Percentiles rank a stretch among this genome's conserved stretches.
Conservation (phyloP, 768 basidiomycete genomes). For the Mycena metata region DNA sequence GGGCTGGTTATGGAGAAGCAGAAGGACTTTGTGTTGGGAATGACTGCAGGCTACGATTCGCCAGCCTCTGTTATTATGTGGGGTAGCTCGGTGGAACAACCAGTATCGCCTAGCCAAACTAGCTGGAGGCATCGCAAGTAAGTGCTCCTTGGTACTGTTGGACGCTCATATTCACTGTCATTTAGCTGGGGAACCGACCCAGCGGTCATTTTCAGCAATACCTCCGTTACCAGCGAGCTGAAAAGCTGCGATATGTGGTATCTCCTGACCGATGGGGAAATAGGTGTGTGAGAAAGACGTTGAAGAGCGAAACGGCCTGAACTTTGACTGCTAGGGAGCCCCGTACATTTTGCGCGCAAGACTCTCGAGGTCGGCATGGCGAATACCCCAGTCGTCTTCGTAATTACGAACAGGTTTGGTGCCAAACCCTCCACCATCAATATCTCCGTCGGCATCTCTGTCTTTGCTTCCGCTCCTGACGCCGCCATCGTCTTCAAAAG, state of each 20-base stretch:
- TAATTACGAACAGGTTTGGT: constrained; percentile 28
- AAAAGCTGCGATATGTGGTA: constrained; percentile 38
- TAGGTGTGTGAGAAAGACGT: not conserved
- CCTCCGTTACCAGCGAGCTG: constrained; percentile 21
- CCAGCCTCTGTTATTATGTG: constrained; percentile 34
- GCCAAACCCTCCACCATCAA: constrained; percentile 13
- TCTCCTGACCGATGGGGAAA: constrained; percentile 33
- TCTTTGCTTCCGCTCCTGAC: constrained; percentile 36
- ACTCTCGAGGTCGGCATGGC: constrained; percentile 38
- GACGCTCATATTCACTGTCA: not conserved
- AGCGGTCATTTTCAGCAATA: constrained; percentile 24
- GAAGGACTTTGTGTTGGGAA: constrained; percentile 32
- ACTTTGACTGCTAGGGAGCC: constrained; percentile 2
- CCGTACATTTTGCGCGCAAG: constrained; percentile 29
- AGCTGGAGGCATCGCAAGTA: constrained; percentile 32
- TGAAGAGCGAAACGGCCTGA: too few species aligned
- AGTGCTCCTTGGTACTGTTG: not conserved
- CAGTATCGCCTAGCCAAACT: constrained; percentile 1
- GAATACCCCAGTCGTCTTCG: constrained; percentile 36
- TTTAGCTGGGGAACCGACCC: constrained; percentile 35
- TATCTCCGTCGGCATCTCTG: constrained; percentile 35
- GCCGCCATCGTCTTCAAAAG: constrained; percentile 35
- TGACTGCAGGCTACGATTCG: constrained; percentile 15
- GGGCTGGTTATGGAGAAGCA: constrained; percentile 29
- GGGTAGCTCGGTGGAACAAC: constrained; percentile 20